Evolutionary conservation across 108 stramenopile genomes (phyloP).

Genomic region (Chaetoceros muelleri): DNA sequence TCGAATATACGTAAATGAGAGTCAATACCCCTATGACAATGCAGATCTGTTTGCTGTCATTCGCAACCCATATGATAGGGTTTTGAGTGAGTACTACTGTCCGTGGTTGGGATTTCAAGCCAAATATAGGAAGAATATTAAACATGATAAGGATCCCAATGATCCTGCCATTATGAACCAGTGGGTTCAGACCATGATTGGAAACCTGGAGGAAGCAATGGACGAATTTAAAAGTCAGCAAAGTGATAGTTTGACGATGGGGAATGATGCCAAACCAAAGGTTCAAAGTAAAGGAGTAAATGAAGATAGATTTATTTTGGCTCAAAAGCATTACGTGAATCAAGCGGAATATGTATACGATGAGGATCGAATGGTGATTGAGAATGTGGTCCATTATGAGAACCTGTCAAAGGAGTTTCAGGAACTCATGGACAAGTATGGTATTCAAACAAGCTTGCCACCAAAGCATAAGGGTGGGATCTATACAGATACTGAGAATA

Average conservation of each 20-base stretch:
- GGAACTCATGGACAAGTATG: not conserved
- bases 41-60: constrained; percentile 27
- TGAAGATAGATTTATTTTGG: constrained; percentile 8
- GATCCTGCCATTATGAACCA: constrained; percentile 5
- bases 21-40: constrained; percentile 13
- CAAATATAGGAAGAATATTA: not conserved
- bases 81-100: constrained; percentile 35
- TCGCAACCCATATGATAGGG: constrained; percentile 40
- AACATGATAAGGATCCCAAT: not conserved
- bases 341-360: constrained; percentile 2
- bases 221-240: not conserved
- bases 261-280: too few relatives aligned
- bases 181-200: constrained; percentile 8
- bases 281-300: constrained; percentile 9
- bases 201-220: not conserved
- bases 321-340: constrained; percentile 2
- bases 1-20: not conserved
- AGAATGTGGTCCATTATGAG: constrained; percentile 2
- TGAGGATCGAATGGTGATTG: not conserved
- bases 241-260: not conserved
- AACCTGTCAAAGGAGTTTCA: constrained; percentile 1
- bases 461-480: not conserved
- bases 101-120: not conserved
- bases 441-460: not conserved
- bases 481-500: not conserved